Conservation (phyloP, 495 filamentous ascomycete genomes). For the Cladorrhinum samala region DNA sequence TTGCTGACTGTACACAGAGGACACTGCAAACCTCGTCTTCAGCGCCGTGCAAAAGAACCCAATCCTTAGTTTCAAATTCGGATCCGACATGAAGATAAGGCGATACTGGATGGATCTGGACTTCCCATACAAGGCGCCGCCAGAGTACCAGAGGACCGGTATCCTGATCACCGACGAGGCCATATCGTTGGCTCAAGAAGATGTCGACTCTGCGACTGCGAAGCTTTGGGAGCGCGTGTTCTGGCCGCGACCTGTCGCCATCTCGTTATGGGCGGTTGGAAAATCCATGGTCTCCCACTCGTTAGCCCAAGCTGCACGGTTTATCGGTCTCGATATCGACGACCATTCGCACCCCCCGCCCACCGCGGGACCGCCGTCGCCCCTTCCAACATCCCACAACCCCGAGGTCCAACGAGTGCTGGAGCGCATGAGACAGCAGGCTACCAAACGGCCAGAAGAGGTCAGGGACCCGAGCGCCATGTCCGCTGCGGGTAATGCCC, state of each 20-base stretch:
- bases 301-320: conserved; percentile 18
- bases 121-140: conserved; percentile 36
- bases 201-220: conserved; percentile 24
- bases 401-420: conserved; percentile 19
- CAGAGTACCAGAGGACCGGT: conserved; percentile 33
- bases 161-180: conserved; percentile 29
- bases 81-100: conserved; percentile 19
- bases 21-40: conserved; percentile 23
- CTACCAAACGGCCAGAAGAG: conserved; percentile 28
- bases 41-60: conserved; percentile 9
- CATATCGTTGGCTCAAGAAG: conserved; percentile 21
- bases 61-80: conserved; percentile 11
- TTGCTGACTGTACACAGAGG: conserved; percentile 18
- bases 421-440: conserved; percentile 23
- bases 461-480: conserved; percentile 18
- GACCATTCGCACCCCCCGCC: background rate
- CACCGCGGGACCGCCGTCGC: background rate
- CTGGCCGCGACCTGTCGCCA: conserved; percentile 29
- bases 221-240: conserved; percentile 26
- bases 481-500: background rate
- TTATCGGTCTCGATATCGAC: conserved; percentile 26
- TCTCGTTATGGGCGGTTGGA: conserved; percentile 32
- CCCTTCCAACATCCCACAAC: conserved; percentile 3
- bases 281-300: conserved; percentile 26
- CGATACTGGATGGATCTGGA: conserved; percentile 35